Evolutionary conservation across 2,329 filamentous ascomycete species (phyloP).

Genomic region (Cytospora piceae): DNA sequence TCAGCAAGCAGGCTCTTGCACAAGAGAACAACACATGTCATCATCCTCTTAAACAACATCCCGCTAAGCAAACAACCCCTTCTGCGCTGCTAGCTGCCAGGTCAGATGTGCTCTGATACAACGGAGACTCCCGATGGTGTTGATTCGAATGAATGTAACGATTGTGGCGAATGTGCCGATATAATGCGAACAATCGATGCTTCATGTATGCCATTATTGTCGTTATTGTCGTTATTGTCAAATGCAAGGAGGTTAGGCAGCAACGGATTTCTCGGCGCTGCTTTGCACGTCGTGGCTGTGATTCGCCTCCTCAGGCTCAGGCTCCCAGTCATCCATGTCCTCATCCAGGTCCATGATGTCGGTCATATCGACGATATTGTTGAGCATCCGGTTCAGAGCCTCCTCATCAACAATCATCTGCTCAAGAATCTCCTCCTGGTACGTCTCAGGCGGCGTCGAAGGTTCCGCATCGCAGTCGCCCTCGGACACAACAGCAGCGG

Average conservation of each 20-base stretch:
- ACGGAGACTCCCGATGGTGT: neutral
- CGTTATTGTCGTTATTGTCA: neutral
- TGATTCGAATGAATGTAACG: neutral
- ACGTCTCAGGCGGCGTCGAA: slow-evolving; percentile 25
- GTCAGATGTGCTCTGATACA: slow-evolving; percentile 26
- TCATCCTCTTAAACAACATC: slow-evolving; percentile 26
- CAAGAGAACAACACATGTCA: slow-evolving; percentile 31
- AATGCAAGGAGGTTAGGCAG: slow-evolving; percentile 7
- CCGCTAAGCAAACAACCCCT: slow-evolving; percentile 21
- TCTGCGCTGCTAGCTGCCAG: slow-evolving; percentile 15
- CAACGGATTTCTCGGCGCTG: slow-evolving; percentile 4
- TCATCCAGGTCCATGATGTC: slow-evolving; percentile 28
- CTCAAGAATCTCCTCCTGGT: slow-evolving; percentile 23
- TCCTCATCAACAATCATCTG: slow-evolving; percentile 24
- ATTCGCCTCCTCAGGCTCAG: slow-evolving; percentile 19
- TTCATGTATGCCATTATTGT: neutral
- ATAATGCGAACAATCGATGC: neutral
- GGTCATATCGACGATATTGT: slow-evolving; percentile 24
- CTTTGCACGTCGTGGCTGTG: neutral
- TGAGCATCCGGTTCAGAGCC: slow-evolving; percentile 38
- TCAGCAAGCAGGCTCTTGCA: slow-evolving; percentile 45
- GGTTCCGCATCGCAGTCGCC: slow-evolving; percentile 27
- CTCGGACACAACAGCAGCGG: slow-evolving; percentile 28
- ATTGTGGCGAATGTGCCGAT: neutral
- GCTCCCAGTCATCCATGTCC: slow-evolving; percentile 30